Conservation (phyloP, 805 yeast species). For the Starmerella apis region DNA sequence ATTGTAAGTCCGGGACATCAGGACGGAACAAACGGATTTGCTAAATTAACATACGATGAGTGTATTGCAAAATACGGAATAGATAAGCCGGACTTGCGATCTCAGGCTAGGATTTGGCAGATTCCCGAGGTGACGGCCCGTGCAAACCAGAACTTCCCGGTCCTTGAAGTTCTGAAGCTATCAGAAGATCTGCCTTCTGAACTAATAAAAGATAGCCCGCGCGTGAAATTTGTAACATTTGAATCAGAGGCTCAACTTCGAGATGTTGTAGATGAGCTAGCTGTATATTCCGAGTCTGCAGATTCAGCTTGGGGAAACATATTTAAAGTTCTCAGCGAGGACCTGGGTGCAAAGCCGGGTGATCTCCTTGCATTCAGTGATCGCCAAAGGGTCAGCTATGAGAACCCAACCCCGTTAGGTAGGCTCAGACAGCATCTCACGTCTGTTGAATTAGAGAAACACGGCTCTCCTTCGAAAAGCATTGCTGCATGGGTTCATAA, state of each 20-base stretch:
- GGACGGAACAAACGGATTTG: conserved; percentile 7
- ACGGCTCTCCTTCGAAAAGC: conserved; percentile 12
- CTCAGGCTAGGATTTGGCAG: conserved; percentile 39
- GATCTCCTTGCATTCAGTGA: conserved; percentile 72
- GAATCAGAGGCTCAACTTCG: conserved; percentile 12
- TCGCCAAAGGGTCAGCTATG: conserved; percentile 61
- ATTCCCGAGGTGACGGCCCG: conserved; percentile 36
- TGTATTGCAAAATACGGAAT: conserved; percentile 72
- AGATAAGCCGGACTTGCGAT: conserved; percentile 86
- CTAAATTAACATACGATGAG: conserved; percentile 46
- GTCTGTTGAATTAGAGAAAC: conserved; percentile 37
- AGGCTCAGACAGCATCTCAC: conserved; percentile 57
- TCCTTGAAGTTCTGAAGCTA: conserved; percentile 49
- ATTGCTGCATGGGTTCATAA: conserved; percentile 66
- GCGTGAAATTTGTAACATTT: conserved; percentile 5
- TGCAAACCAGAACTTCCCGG: conserved; percentile 39
- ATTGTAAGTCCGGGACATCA: conserved; percentile 28
- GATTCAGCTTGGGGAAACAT: conserved; percentile 13
- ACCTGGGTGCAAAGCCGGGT: conserved; percentile 40
- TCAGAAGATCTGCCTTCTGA: not conserved
- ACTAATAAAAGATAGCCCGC: not conserved
- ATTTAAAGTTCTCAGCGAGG: not conserved
- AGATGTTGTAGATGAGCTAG: conserved; percentile 7
- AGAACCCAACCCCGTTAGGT: conserved; percentile 93
- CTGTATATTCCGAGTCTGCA: conserved; percentile 2